These are phyloP conservation scores for Suzukiozyma palmioleophila DNA, from an alignment of 1,139 yeast genomes.

Conservation along the genomic window DNA sequence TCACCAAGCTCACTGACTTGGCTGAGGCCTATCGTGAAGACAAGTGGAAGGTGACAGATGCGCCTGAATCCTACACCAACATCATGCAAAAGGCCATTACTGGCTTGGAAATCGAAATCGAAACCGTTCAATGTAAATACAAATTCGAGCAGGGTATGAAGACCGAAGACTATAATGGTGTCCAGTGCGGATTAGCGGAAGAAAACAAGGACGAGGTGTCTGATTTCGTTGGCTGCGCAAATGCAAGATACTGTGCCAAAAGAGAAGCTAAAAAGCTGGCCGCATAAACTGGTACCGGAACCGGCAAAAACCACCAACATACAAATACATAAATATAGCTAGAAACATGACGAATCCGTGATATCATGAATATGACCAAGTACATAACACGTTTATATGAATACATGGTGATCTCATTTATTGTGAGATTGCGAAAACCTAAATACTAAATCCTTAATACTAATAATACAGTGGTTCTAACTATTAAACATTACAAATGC, in stretches of 20 bases:
- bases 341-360: too few relatives aligned
- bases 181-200: slow-evolving; percentile 40
- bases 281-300: not conserved
- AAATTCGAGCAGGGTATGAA: slow-evolving; percentile 56
- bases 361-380: too few relatives aligned
- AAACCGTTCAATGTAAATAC: slow-evolving; percentile 50
- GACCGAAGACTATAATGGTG: slow-evolving; percentile 47
- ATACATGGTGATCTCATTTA: too few relatives aligned
- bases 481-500: too few relatives aligned
- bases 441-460: too few relatives aligned
- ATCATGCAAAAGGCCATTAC: slow-evolving; percentile 50
- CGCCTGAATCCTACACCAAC: slow-evolving; percentile 49
- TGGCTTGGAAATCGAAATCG: slow-evolving; percentile 55
- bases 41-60: slow-evolving; percentile 56
- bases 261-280: slow-evolving; percentile 2
- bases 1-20: slow-evolving; percentile 43
- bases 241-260: slow-evolving; percentile 9
- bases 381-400: too few relatives aligned
- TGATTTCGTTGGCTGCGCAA: slow-evolving; percentile 17
- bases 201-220: slow-evolving; percentile 23
- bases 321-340: too few relatives aligned
- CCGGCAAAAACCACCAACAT: not conserved
- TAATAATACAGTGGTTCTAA: too few relatives aligned
- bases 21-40: slow-evolving; percentile 40
- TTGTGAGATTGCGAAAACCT: too few relatives aligned